phyloP scores from a whole-genome alignment of 2,329 filamentous ascomycete species.

The Penicillium sp. region DNA sequence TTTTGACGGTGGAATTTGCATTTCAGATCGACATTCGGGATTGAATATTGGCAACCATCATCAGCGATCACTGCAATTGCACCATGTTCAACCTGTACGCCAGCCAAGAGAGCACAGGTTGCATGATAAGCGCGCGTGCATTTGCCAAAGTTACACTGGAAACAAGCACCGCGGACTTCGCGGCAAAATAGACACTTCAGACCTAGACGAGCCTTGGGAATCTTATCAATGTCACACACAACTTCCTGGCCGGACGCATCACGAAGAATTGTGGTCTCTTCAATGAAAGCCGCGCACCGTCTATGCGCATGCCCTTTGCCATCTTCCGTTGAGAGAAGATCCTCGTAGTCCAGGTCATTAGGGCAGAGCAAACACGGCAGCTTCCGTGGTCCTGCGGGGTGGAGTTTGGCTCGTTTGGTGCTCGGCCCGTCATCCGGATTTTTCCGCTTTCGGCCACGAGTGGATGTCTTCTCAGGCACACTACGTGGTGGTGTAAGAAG shows the following conservation, averaged over 20 bases:
- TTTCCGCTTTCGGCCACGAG: constrained; percentile 66
- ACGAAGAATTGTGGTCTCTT: constrained; percentile 80
- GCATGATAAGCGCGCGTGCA: constrained; percentile 91
- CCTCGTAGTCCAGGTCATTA: constrained; percentile 76
- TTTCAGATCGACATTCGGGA: constrained; percentile 86
- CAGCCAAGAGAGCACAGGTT: constrained; percentile 86
- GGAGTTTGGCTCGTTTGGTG: constrained; percentile 74
- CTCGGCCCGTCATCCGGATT: constrained; percentile 54
- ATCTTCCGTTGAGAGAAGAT: constrained; percentile 82
- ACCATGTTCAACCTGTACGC: constrained; percentile 84
- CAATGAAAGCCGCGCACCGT: constrained; percentile 83
- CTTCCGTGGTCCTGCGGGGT: constrained; percentile 65
- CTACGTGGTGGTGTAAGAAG: constrained; percentile 75
- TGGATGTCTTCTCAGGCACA: constrained; percentile 64
- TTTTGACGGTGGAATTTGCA: constrained; percentile 92
- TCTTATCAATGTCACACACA: constrained; percentile 72
- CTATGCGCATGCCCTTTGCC: constrained; percentile 76
- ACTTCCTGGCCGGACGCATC: constrained; percentile 65
- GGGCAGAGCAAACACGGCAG: constrained; percentile 89
- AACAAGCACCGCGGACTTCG: constrained; percentile 90
- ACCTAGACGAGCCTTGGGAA: constrained; percentile 81
- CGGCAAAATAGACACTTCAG: constrained; percentile 94
- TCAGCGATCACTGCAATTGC: constrained; percentile 82
- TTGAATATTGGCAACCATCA: constrained; percentile 86
- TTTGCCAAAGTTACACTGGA: constrained; percentile 94